These are phyloP conservation scores for Sordariomycetes sp. DNA, from an alignment of 2,329 filamentous ascomycete species.

Conservation along the genomic window DNA sequence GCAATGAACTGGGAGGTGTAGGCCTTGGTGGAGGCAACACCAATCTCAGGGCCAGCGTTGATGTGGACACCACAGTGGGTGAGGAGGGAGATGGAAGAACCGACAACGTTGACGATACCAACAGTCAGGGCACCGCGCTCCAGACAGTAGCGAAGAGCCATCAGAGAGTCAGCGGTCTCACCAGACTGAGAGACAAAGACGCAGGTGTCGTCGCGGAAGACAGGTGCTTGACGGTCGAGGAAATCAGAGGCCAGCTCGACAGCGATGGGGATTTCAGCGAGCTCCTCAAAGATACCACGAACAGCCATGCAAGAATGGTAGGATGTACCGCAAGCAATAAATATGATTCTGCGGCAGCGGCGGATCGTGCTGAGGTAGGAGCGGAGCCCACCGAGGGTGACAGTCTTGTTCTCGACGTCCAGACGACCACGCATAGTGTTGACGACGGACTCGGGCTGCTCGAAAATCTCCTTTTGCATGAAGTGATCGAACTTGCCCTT, in stretches of 20 bases:
- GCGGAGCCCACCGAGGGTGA: conserved; percentile 89
- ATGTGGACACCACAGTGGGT: conserved; percentile 99
- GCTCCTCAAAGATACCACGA: conserved; percentile 92
- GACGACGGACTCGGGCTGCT: conserved; percentile 97
- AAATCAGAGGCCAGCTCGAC: conserved; percentile 98
- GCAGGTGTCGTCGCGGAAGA: conserved; percentile 98
- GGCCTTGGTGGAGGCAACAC: conserved; percentile 97
- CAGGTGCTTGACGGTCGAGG: conserved; percentile 88
- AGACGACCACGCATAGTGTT: conserved; percentile 99
- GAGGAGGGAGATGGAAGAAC: conserved; percentile 95
- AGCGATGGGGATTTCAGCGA: conserved; percentile 94
- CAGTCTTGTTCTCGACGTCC: conserved; percentile 85
- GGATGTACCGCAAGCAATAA: conserved; percentile 96
- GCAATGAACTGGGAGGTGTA: conserved; percentile 99
- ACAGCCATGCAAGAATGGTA: conserved; percentile 99
- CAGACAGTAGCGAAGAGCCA: conserved; percentile 95
- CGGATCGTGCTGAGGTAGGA: conserved; percentile 97
- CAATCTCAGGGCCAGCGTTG: conserved; percentile 97
- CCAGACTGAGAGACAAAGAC: conserved; percentile 98
- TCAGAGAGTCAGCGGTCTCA: conserved; percentile 93
- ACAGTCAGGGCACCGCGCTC: conserved; percentile 96
- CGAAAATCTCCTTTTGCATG: conserved; percentile 99
- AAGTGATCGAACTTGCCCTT: conserved; percentile 99
- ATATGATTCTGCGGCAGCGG: conserved; percentile 93
- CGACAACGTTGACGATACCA: conserved; percentile 97